Evolutionary conservation across 768 basidiomycete genomes (phyloP).

Genomic region (Pleurotus giganteus): DNA sequence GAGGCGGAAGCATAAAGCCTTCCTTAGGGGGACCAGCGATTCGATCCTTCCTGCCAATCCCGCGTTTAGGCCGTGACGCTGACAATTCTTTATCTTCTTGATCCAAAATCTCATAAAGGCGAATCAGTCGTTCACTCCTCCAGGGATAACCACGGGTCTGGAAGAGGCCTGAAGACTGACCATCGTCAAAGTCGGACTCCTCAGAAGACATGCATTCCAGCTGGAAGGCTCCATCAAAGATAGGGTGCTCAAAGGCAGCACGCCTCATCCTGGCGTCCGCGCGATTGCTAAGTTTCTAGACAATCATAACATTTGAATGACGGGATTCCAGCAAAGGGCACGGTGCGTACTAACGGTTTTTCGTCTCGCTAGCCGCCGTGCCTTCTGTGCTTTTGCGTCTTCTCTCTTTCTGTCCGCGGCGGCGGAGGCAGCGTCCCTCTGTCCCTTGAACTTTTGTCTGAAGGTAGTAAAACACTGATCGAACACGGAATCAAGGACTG

Average conservation of each 20-base stretch:
- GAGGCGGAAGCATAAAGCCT: slow-evolving; percentile 56
- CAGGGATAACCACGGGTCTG: slow-evolving; percentile 60
- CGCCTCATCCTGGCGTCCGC: slow-evolving; percentile 56
- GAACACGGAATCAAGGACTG: slow-evolving; percentile 57
- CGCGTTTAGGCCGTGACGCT: slow-evolving; percentile 51
- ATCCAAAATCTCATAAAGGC: slow-evolving; percentile 62
- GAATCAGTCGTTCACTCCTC: slow-evolving; percentile 64
- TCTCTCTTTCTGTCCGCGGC: slow-evolving; percentile 48
- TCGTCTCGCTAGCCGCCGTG: slow-evolving; percentile 58
- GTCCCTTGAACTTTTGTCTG: slow-evolving; percentile 63
- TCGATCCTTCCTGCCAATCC: slow-evolving; percentile 55
- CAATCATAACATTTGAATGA: slow-evolving; percentile 9
- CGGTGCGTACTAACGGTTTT: slow-evolving; percentile 50
- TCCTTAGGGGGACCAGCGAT: slow-evolving; percentile 55
- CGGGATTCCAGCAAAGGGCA: neutral
- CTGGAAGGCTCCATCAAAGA: slow-evolving; percentile 70
- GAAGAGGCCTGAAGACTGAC: slow-evolving; percentile 33
- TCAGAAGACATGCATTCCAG: slow-evolving; percentile 81
- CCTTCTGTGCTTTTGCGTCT: slow-evolving; percentile 58
- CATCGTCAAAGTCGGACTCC: slow-evolving; percentile 60
- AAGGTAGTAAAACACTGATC: slow-evolving; percentile 72
- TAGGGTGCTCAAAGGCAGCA: slow-evolving; percentile 53
- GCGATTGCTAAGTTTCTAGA: slow-evolving; percentile 68
- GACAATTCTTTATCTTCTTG: slow-evolving; percentile 41
- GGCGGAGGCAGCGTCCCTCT: slow-evolving; percentile 48